A percentile compares a stretch with the other conserved stretches of the same genome.
Evolutionary conservation across 129 eudicot genomes (phyloP).

Genomic region (Solidago caesia): DNA sequence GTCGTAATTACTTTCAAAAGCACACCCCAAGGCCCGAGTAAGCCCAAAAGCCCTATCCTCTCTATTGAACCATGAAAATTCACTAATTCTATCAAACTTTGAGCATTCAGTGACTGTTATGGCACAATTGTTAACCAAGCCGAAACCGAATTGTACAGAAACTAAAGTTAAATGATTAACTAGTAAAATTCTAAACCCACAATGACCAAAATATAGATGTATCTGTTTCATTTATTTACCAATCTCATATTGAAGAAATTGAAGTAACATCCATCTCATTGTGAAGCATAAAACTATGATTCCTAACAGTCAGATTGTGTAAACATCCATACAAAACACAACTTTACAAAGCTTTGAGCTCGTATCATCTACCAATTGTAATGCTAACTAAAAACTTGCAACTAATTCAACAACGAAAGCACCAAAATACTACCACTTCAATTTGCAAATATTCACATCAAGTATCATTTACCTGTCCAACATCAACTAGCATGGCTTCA

Average conservation of each 20-base stretch:
- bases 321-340: conserved; percentile 11
- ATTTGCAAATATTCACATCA: conserved; percentile 2
- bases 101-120: background rate
- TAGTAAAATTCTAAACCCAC: background rate
- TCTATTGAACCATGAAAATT: background rate
- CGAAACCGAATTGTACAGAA: background rate
- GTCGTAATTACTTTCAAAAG: background rate
- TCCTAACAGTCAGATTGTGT: conserved; percentile 11
- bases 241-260: background rate
- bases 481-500: conserved; percentile 48
- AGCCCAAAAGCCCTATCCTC: too few species aligned
- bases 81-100: background rate
- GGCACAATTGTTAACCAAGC: background rate
- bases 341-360: conserved; percentile 33
- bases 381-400: conserved; percentile 22
- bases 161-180: background rate
- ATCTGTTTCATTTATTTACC: background rate
- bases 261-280: background rate
- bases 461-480: conserved; percentile 27
- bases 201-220: background rate
- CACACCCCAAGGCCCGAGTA: background rate
- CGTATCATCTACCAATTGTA: conserved; percentile 37
- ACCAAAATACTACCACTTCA: conserved; percentile 30
- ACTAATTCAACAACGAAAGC: conserved; percentile 29
- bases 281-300: conserved; percentile 22